phyloP scores from a whole-genome alignment of 805 yeast genomes.

The Nadsonia fulvescens region DNA sequence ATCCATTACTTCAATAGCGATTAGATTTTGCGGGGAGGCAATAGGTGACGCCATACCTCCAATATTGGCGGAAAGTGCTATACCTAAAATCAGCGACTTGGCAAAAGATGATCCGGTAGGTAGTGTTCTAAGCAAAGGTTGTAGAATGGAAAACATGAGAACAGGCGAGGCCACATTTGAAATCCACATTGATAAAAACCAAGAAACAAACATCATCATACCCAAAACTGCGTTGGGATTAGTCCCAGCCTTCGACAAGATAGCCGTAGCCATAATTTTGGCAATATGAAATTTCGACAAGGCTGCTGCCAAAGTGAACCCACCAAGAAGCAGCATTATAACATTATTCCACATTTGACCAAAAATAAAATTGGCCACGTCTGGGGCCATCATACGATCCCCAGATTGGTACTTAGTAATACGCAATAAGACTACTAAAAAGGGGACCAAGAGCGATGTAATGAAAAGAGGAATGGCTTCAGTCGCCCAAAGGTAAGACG shows the following conservation, averaged over 20 bases:
- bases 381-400: slow-evolving; percentile 41
- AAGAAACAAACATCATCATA: slow-evolving; percentile 71
- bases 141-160: slow-evolving; percentile 74
- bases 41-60: slow-evolving; percentile 98
- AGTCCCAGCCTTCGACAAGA: slow-evolving; percentile 70
- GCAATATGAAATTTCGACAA: slow-evolving; percentile 82
- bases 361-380: slow-evolving; percentile 63
- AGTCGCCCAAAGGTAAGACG: slow-evolving; percentile 88
- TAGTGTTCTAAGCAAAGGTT: slow-evolving; percentile 70
- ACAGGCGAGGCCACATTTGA: slow-evolving; percentile 97
- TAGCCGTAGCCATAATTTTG: slow-evolving; percentile 63
- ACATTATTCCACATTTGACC: slow-evolving; percentile 92
- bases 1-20: slow-evolving; percentile 74
- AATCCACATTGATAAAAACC: slow-evolving; percentile 86
- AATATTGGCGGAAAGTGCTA: slow-evolving; percentile 80
- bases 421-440: slow-evolving; percentile 54
- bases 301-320: slow-evolving; percentile 90
- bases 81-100: slow-evolving; percentile 72
- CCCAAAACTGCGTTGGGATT: slow-evolving; percentile 62
- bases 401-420: too few species aligned
- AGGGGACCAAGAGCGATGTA: slow-evolving; percentile 70
- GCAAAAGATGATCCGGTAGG: slow-evolving; percentile 66
- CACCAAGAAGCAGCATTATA: slow-evolving; percentile 77
- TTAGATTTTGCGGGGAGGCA: slow-evolving; percentile 90
- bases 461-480: slow-evolving; percentile 86